Conservation (phyloP, 768 basidiomycete genomes). For the Boletus pseudo-olivaceus region DNA sequence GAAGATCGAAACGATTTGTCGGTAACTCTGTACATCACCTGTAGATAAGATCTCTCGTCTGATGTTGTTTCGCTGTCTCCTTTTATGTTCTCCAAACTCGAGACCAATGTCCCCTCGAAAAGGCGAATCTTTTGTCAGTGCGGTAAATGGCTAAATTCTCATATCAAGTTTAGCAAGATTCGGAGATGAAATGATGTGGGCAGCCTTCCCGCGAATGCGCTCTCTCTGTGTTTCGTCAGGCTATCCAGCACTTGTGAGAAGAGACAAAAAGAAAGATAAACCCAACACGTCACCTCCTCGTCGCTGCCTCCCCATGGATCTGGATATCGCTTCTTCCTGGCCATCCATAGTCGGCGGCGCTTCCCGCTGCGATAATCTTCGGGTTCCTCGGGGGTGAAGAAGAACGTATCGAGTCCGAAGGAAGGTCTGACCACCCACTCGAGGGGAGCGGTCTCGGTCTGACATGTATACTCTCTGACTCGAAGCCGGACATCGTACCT, state of each 20-base stretch:
- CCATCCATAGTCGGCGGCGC: conserved; percentile 52
- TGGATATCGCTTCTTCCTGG: conserved; percentile 29
- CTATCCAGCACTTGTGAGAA: conserved; percentile 32
- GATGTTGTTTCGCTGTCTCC: conserved; percentile 35
- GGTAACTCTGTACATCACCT: not conserved
- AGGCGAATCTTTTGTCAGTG: conserved; percentile 72
- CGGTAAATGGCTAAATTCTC: conserved; percentile 88
- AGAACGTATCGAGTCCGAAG: conserved; percentile 85
- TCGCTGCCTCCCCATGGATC: conserved; percentile 67
- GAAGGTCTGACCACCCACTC: conserved; percentile 78
- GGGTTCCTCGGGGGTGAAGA: conserved; percentile 62
- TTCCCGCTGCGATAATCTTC: conserved; percentile 68
- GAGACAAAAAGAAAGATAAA: not conserved
- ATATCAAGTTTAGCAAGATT: conserved; percentile 83
- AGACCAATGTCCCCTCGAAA: conserved; percentile 54
- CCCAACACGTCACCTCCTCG: conserved; percentile 52
- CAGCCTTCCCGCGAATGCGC: conserved; percentile 74
- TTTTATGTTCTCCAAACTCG: conserved; percentile 36
- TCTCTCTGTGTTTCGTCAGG: conserved; percentile 56
- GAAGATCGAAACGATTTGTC: not conserved
- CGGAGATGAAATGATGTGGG: conserved; percentile 62
- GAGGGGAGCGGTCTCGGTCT: conserved; percentile 41
- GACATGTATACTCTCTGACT: not conserved
- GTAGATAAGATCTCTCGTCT: not conserved
- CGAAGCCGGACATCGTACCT: conserved; percentile 78